A percentile compares a stretch with the other conserved stretches of the same genome.
Evolutionary conservation across 495 filamentous ascomycete species (phyloP).

Genomic region (Penicillium lividum): DNA sequence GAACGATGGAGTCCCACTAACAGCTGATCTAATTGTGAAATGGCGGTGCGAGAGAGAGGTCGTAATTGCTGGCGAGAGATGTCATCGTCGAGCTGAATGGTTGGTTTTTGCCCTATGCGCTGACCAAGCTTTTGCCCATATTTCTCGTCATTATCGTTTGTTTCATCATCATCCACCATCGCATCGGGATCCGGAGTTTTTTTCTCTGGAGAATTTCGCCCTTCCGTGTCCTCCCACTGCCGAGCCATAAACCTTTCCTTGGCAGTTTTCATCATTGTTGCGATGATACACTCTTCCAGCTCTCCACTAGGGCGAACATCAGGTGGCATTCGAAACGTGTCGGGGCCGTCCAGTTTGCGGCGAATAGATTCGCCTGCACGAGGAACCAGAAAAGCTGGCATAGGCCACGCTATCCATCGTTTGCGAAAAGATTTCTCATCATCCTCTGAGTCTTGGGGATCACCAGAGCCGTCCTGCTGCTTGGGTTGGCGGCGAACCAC

Average conservation of each 20-base stretch:
- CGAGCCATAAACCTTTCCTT: constrained; percentile 59
- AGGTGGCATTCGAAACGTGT: constrained; percentile 45
- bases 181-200: constrained; percentile 3
- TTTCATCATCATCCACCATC: constrained; percentile 5
- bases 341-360: constrained; percentile 44
- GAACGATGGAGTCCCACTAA: constrained; percentile 66
- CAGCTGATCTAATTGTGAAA: constrained; percentile 64
- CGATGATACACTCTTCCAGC: constrained; percentile 68
- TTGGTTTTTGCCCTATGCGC: constrained; percentile 21
- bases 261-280: constrained; percentile 59
- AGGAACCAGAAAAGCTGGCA: constrained; percentile 60
- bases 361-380: constrained; percentile 49
- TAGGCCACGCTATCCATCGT: constrained; percentile 79
- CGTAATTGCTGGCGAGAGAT: constrained; percentile 58
- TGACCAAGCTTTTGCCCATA: constrained; percentile 5
- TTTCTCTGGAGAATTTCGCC: neutral
- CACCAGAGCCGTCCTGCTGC: constrained; percentile 30
- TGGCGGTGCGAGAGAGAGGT: constrained; percentile 63
- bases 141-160: constrained; percentile 1
- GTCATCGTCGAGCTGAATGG: constrained; percentile 63
- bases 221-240: constrained; percentile 25
- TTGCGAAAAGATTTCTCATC: constrained; percentile 40
- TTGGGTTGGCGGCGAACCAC: constrained; percentile 53
- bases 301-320: constrained; percentile 52
- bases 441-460: constrained; percentile 22